Evolutionary conservation across 495 filamentous ascomycete species (phyloP).

Genomic region (Pseudomonodictys pantanalensis): DNA sequence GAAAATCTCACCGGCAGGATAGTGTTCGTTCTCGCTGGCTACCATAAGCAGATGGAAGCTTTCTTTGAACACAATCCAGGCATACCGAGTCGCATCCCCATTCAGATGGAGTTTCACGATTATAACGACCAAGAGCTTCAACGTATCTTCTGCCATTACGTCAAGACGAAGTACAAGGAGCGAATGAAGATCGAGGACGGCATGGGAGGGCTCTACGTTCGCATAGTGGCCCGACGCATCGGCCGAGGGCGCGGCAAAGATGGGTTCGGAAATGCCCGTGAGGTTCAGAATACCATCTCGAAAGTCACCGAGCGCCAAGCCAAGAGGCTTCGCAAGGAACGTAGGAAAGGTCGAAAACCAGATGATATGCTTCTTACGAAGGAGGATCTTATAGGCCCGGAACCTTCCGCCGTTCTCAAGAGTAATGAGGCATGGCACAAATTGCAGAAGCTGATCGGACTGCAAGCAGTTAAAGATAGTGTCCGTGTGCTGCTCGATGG

Average conservation of each 20-base stretch:
- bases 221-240: slow-evolving; percentile 61
- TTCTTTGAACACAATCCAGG: slow-evolving; percentile 80
- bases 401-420: slow-evolving; percentile 20
- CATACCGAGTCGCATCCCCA: slow-evolving; percentile 67
- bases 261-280: slow-evolving; percentile 72
- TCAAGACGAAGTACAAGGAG: slow-evolving; percentile 50
- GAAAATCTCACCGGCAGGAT: slow-evolving; percentile 73
- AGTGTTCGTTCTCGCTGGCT: slow-evolving; percentile 75
- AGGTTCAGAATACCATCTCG: slow-evolving; percentile 60
- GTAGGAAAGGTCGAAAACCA: slow-evolving; percentile 29
- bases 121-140: slow-evolving; percentile 66
- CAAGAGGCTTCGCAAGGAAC: slow-evolving; percentile 49
- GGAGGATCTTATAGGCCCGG: slow-evolving; percentile 36
- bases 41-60: slow-evolving; percentile 72
- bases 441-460: slow-evolving; percentile 59
- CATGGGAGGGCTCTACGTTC: slow-evolving; percentile 58
- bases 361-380: slow-evolving; percentile 39
- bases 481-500: slow-evolving; percentile 56
- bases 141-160: slow-evolving; percentile 49
- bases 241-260: slow-evolving; percentile 60
- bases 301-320: slow-evolving; percentile 58
- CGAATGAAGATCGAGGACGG: slow-evolving; percentile 62
- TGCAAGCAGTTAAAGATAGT: slow-evolving; percentile 61
- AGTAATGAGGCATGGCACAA: slow-evolving; percentile 52
- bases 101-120: slow-evolving; percentile 63